A percentile compares a stretch with the other conserved stretches of the same genome.
Evolutionary conservation across 306 rosid genomes (phyloP).

Genomic region (Sicyos baderoa): DNA sequence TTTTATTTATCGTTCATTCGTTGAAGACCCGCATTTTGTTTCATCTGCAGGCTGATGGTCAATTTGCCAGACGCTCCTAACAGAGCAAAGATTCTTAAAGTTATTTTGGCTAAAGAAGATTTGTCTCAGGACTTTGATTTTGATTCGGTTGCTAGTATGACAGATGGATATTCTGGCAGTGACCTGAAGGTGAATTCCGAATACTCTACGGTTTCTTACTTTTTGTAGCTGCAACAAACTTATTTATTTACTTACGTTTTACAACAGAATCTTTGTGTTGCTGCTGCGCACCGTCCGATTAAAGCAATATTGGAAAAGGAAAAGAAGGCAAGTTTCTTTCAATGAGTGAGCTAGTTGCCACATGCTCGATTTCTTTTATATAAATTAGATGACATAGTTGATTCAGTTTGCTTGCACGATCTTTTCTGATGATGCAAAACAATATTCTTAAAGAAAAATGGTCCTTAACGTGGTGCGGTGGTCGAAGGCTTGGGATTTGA

Average conservation of each 20-base stretch:
- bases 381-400: neutral
- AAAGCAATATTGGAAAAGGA: conserved; percentile 93
- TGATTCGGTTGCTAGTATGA: conserved; percentile 81
- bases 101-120: conserved; percentile 91
- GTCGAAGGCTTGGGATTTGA: no score
- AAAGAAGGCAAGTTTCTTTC: conserved; percentile 55
- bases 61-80: conserved; percentile 93
- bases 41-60: conserved; percentile 82
- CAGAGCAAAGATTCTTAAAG: conserved; percentile 84
- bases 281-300: conserved; percentile 96
- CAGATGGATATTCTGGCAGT: conserved; percentile 98
- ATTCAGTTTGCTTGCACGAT: neutral
- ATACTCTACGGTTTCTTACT: conserved; percentile 16
- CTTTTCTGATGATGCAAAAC: neutral
- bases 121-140: conserved; percentile 65
- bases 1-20: conserved; percentile 11
- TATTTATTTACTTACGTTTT: conserved; percentile 6
- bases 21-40: conserved; percentile 15
- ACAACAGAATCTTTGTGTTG: conserved; percentile 82
- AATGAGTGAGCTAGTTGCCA: neutral
- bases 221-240: conserved; percentile 13
- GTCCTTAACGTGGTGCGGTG: no score
- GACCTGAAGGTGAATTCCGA: conserved; percentile 60
- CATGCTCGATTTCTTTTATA: conserved; percentile 6
- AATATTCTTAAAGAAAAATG: neutral